These are phyloP conservation scores for Verbascum thapsus DNA, from an alignment of 257 asterid genomes.

Conservation along the genomic window DNA sequence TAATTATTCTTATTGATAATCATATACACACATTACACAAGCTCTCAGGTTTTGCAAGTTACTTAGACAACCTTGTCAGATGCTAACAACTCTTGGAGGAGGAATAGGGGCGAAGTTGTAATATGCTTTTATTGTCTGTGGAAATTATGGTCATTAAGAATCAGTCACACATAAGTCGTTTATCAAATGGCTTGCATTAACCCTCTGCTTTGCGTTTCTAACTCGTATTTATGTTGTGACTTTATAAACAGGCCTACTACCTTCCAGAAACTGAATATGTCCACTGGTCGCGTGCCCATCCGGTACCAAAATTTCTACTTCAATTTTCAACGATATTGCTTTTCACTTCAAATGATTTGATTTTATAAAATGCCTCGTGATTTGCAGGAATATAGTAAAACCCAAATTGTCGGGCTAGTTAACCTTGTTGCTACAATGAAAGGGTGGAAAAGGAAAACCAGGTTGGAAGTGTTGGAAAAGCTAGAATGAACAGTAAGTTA, in stretches of 20 bases:
- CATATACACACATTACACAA: no score
- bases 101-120: no score
- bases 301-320: conserved; percentile 46
- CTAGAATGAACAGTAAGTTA: conserved; percentile 48
- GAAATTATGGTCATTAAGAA: no score
- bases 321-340: not conserved
- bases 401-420: conserved; percentile 76
- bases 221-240: conserved; percentile 15
- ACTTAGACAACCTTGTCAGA: no score
- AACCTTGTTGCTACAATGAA: conserved; percentile 93
- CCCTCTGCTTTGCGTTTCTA: conserved; percentile 5
- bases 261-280: conserved; percentile 98
- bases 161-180: no score
- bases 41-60: no score
- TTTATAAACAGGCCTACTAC: conserved; percentile 75
- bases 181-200: not conserved
- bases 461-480: conserved; percentile 87
- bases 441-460: conserved; percentile 92
- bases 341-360: not conserved
- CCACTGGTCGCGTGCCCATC: conserved; percentile 97
- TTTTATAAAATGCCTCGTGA: conserved; percentile 18
- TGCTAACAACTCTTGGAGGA: no score
- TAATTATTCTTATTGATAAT: no score
- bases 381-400: conserved; percentile 80
- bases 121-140: no score